Evolutionary conservation across 2,329 filamentous ascomycete species (phyloP), one percentile per base, ranked within the genome.

Genomic region (Purpureocillium takamizusanense): DNA sequence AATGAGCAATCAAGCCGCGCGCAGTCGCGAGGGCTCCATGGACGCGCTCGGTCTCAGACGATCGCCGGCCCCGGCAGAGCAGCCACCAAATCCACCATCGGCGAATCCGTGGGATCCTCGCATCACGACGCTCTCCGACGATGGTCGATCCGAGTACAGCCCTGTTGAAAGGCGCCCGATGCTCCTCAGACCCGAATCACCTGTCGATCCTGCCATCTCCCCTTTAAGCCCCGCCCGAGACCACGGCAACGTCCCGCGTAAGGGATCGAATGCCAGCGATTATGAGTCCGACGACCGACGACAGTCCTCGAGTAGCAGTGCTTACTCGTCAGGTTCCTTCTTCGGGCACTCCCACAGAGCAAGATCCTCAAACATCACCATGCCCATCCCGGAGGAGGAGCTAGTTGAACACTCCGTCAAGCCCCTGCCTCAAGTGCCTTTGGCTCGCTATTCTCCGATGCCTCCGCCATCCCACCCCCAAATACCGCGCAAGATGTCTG

Each of bases 21-120:
- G 12, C 33, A 13, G 15, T 8, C 35, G 7, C 7, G 28, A 31
- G 1, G 27, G 28, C 15, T 18, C 21, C 30, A 10, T 32, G 14
- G 29, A 43, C 2, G 38, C 31, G 10, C 40, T 44, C 5, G 36
- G 38, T 14, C 45, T 42, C 4, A 38, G 43, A 27, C 45, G 40
- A 30, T 43, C 10, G 36, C 57, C 53, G 29, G 50, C n/a, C 10
- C 46, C 46, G 5, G 27, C 46, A 10, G 51, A 51, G 35, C 46
- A 46, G 16, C 49, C 55, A 2, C 54, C 56, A 6, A 45, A 49
- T n/a, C 65, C 63, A 3, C 64, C 66, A 9, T 64, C 62, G 7
- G 42, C 55, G 10, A 63, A 68, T 37, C 66, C 66, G 7, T 70
- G 66, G 67, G 60, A 68, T 41, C 47, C 60, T 28, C 51, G 54